Evolutionary conservation across 345 rosid species (phyloP).

Genomic region (sweet orange (Citrus sinensis)): DVS_A1.0 CM039168.1:303001-303500

Average conservation of each 20-base stretch:
- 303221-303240: slow-evolving; percentile 14
- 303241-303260: slow-evolving; percentile 8
- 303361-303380: not conserved
- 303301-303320: slow-evolving; percentile 4
- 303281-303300: not conserved
- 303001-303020: slow-evolving; percentile 39
- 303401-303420: slow-evolving; percentile 17
- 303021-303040: slow-evolving; percentile 48
- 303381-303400: not conserved
- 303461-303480: not conserved
- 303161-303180: slow-evolving; percentile 17
- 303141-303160: slow-evolving; percentile 17
- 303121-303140: slow-evolving; percentile 22
- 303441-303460: not conserved
- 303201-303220: slow-evolving; percentile 17
- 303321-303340: not conserved
- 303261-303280: slow-evolving; percentile 2
- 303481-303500: not conserved
- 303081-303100: slow-evolving; percentile 65
- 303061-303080: slow-evolving; percentile 50
- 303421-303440: slow-evolving; percentile 12
- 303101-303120: slow-evolving; percentile 42
- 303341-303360: not conserved
- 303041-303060: slow-evolving; percentile 71
- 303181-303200: not conserved